Base-by-base conservation (phyloP, 2,329 filamentous ascomycete genomes). In the Ceratocystiopsis minuta region DNA sequence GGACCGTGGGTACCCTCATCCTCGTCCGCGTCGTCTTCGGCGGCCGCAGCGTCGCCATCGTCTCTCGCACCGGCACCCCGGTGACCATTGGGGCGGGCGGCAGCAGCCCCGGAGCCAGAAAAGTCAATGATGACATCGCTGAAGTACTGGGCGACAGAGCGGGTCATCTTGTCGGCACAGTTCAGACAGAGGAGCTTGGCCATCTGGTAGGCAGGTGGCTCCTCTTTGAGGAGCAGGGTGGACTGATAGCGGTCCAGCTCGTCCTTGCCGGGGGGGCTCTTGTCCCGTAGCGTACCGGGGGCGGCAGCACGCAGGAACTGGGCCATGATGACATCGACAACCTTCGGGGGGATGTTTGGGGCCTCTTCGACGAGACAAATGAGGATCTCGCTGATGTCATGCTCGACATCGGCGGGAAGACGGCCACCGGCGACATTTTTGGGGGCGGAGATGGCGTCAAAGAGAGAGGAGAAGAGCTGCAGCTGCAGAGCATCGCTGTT, bases 91-190 rank as follows among this genome's bases (percentile, higher is more conserved):
- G 38, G 32, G 11, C 33, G 18, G 14, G 4, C 16, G 9, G 10
- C 13, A 17, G n/a, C 65, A 34, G 68, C 70, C 45, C 70, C 71
- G 43, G 68, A 64, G 5, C 71, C 72, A 34, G 78, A 86, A 4
- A 86, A 82, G 54, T 95, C 86, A 47, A 96, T 77, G 44, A 98
- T 92, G 40, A 96, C 86, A 43, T 93, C 86, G 59, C 86, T 93
- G 57, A 98, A 98, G 58, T 96, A 98, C 54, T 93, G 86, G 50
- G 85, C 88, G 43, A 96, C 80, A 50, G 92, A 85, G 47, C 86
- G 80, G 1, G 85, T 80, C 88, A 98, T 95, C 60, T 92, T 92
- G 51, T 95, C 88, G 1, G 83, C 76, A 51, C 79, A 92, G 16
- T 73, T 73, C 53, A 86, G 90, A 64, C 90, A 98, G 37, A 98